These are phyloP conservation scores for Pythium rishiriense DNA, from an alignment of 352 stramenopile genomes.

Conservation along the genomic window DNA sequence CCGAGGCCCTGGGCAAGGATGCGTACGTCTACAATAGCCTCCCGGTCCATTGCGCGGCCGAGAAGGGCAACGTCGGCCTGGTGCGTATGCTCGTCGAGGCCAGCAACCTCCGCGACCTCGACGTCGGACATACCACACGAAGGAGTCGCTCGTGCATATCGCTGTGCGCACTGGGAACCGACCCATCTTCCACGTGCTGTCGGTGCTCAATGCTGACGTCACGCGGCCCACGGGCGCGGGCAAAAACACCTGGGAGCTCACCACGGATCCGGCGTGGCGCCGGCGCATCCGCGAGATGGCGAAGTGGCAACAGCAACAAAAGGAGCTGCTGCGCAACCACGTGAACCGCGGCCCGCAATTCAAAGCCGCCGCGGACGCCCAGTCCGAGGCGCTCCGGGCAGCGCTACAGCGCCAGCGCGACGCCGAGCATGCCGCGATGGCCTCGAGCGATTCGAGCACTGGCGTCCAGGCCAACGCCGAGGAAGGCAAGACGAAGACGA, in stretches of 20 bases:
- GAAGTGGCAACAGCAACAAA: not conserved
- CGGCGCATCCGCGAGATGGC: not conserved
- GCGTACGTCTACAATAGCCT: not conserved
- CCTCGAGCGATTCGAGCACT: too few species aligned
- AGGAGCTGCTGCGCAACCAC: conserved; percentile 52
- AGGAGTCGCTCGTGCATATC: conserved; percentile 2
- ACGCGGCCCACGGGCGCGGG: too few species aligned
- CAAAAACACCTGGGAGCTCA: too few species aligned
- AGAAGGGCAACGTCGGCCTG: conserved; percentile 5
- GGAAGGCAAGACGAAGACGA: not conserved
- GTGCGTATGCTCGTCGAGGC: conserved; percentile 17
- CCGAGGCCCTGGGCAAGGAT: not conserved
- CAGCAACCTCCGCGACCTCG: conserved; percentile 9
- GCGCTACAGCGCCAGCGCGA: not conserved
- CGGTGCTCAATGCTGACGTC: too few species aligned
- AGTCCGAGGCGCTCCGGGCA: conserved; percentile 56
- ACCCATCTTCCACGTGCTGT: too few species aligned
- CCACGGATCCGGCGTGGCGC: not conserved
- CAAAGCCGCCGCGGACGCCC: conserved; percentile 43
- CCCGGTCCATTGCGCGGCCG: conserved; percentile 17
- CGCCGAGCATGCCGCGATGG: not conserved
- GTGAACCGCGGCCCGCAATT: conserved; percentile 42
- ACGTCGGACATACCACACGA: conserved; percentile 19
- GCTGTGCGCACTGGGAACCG: too few species aligned
- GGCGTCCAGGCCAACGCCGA: too few species aligned